Percentiles rank a stretch among this genome's conserved stretches.
Conservation (phyloP, 1,284 basidiomycete genomes). For the Heterobasidion occidentale region DNA sequence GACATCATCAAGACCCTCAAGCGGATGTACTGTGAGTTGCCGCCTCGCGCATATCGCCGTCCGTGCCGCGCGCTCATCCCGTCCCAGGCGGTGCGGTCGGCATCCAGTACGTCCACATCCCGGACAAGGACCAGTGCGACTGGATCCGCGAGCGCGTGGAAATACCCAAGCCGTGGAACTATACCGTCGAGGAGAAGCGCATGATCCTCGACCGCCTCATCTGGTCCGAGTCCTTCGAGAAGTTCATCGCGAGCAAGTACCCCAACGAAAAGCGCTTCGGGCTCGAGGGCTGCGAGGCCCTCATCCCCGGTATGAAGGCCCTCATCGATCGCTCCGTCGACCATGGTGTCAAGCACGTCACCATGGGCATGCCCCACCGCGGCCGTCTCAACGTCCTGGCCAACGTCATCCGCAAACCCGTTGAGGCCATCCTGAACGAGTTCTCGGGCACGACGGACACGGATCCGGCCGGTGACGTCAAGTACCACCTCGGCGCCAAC, state of each 20-base stretch:
- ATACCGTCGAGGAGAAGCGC: constrained; percentile 95
- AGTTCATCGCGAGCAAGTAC: constrained; percentile 97
- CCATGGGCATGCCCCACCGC: constrained; percentile 99
- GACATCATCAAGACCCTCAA: constrained; percentile 92
- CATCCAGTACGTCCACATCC: constrained; percentile 97
- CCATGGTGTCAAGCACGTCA: constrained; percentile 91
- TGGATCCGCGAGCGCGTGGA: constrained; percentile 98
- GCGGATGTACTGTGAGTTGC: constrained; percentile 84
- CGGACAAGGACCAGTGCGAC: constrained; percentile 97
- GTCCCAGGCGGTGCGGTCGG: constrained; percentile 82
- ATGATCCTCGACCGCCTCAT: constrained; percentile 99
- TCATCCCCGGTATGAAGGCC: constrained; percentile 99
- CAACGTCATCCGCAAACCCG: constrained; percentile 98
- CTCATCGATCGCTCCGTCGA: constrained; percentile 98
- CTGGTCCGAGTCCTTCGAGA: constrained; percentile 99
- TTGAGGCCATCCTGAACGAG: constrained; percentile 98
- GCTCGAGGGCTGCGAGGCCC: constrained; percentile 95
- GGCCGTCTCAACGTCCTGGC: constrained; percentile 96
- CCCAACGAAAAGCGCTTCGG: constrained; percentile 99
- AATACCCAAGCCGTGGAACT: constrained; percentile 97
- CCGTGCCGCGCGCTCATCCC: not conserved
- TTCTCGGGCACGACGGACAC: constrained; percentile 78
- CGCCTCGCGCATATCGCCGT: constrained; percentile 1
- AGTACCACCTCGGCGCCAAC: constrained; percentile 99
- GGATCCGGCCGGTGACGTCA: constrained; percentile 93